Percentiles rank a stretch among this genome's conserved stretches.
Evolutionary conservation across 106 monocot genomes (phyloP).

Genomic region (Posidonia australis): DNA sequence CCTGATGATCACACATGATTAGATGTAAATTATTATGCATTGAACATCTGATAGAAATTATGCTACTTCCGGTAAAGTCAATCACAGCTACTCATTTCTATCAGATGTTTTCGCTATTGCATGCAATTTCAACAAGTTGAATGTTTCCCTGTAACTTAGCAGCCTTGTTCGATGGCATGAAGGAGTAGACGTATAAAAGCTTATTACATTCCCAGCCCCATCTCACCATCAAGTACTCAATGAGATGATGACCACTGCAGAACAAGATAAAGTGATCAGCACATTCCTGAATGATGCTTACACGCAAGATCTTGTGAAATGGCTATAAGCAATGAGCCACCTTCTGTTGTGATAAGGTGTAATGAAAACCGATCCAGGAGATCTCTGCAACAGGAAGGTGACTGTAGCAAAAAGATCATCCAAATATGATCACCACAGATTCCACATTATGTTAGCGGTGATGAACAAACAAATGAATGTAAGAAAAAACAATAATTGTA

Average conservation of each 20-base stretch:
- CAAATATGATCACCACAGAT: slow-evolving; percentile 57
- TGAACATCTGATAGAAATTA: too few relatives aligned
- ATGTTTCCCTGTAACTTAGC: slow-evolving; percentile 73
- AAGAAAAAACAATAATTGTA: slow-evolving; percentile 4
- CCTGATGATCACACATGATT: too few relatives aligned
- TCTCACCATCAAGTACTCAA: slow-evolving; percentile 91
- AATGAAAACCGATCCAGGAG: slow-evolving; percentile 71
- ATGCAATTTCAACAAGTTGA: slow-evolving; percentile 73
- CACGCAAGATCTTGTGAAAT: background rate
- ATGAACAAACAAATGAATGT: slow-evolving; percentile 1
- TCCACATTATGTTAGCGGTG: background rate
- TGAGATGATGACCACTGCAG: slow-evolving; percentile 89
- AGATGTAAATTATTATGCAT: too few relatives aligned
- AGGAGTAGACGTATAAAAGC: slow-evolving; percentile 77
- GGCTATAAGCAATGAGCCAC: slow-evolving; percentile 9
- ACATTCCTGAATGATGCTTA: background rate
- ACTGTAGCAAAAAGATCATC: slow-evolving; percentile 85
- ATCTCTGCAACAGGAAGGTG: slow-evolving; percentile 58
- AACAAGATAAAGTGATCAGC: background rate
- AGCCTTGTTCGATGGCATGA: slow-evolving; percentile 70
- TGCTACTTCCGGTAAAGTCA: too few relatives aligned
- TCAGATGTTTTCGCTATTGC: background rate
- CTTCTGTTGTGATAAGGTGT: slow-evolving; percentile 87
- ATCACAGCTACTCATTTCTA: too few relatives aligned
- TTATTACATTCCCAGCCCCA: slow-evolving; percentile 83